Evolutionary conservation across 1,139 yeast species (phyloP).

Genomic region (Protomyces inundatus): DNA sequence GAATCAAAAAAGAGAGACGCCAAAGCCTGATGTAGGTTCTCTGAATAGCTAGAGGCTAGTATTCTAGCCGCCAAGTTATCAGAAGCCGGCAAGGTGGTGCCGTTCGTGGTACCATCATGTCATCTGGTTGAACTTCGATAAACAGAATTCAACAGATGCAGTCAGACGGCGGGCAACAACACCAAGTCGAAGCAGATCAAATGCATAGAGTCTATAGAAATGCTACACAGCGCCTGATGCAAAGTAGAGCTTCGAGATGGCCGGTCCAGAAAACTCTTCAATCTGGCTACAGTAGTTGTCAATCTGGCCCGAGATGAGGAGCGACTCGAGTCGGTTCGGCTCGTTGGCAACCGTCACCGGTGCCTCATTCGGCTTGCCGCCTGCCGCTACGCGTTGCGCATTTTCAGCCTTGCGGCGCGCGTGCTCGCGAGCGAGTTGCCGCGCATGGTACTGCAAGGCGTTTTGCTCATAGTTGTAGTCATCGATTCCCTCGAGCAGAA

Average conservation of each 20-base stretch:
- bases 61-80: too few species aligned
- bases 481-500: conserved; percentile 68
- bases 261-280: conserved; percentile 33
- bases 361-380: conserved; percentile 50
- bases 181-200: too few species aligned
- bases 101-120: too few species aligned
- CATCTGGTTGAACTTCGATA: too few species aligned
- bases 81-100: too few species aligned
- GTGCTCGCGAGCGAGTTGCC: conserved; percentile 67
- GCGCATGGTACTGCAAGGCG: conserved; percentile 76
- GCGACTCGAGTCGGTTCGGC: conserved; percentile 70
- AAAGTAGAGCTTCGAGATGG: conserved; percentile 33
- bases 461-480: conserved; percentile 75
- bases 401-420: conserved; percentile 58
- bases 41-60: too few species aligned
- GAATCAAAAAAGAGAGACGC: too few species aligned
- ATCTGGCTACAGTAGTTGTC: conserved; percentile 35
- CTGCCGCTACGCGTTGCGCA: conserved; percentile 51
- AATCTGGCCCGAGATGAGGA: conserved; percentile 65
- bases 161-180: too few species aligned
- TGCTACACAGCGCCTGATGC: conserved; percentile 22
- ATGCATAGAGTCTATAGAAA: neutral
- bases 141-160: too few species aligned
- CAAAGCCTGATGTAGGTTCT: too few species aligned
- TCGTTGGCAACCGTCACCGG: conserved; percentile 67